These are phyloP conservation scores for Skeletonema tropicum DNA, from an alignment of 108 stramenopile species.

Conservation along the genomic window DNA sequence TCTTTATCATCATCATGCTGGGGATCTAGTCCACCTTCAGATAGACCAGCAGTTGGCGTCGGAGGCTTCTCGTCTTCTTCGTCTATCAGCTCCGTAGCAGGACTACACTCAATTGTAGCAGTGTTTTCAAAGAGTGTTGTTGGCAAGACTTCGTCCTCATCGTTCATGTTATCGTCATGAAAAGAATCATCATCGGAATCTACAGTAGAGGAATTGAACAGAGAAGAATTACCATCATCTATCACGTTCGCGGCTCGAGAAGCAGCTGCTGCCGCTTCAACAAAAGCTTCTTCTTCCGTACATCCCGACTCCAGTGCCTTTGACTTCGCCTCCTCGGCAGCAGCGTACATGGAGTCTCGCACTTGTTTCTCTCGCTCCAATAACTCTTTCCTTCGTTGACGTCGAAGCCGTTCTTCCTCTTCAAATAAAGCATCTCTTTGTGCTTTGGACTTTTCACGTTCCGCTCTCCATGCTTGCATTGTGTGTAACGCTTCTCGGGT, in stretches of 20 bases:
- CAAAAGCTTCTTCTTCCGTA: slow-evolving; percentile 32
- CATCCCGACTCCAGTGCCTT: slow-evolving; percentile 36
- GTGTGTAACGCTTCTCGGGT: slow-evolving; percentile 26
- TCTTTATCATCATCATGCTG: neutral
- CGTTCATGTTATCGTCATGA: neutral
- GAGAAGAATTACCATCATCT: slow-evolving; percentile 25
- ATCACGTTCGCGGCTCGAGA: slow-evolving; percentile 28
- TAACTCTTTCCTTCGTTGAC: slow-evolving; percentile 15
- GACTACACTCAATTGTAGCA: neutral
- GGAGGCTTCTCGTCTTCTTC: neutral
- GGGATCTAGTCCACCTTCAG: neutral
- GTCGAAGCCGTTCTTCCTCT: slow-evolving; percentile 19
- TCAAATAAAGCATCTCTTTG: slow-evolving; percentile 22
- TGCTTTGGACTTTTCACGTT: slow-evolving; percentile 27
- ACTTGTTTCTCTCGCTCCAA: slow-evolving; percentile 20
- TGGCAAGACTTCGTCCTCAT: neutral
- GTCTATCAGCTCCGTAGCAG: neutral
- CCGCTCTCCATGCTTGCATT: slow-evolving; percentile 32
- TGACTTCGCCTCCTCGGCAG: slow-evolving; percentile 38
- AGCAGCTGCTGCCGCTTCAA: slow-evolving; percentile 39
- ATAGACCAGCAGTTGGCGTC: neutral
- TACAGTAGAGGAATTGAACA: slow-evolving; percentile 8
- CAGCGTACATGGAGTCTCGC: slow-evolving; percentile 28
- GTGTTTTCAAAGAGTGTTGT: neutral
- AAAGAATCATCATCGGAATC: slow-evolving; percentile 28